Evolutionary conservation across 116 monocot genomes (phyloP).

Genomic region (Phalaenopsis hybrid): DNA sequence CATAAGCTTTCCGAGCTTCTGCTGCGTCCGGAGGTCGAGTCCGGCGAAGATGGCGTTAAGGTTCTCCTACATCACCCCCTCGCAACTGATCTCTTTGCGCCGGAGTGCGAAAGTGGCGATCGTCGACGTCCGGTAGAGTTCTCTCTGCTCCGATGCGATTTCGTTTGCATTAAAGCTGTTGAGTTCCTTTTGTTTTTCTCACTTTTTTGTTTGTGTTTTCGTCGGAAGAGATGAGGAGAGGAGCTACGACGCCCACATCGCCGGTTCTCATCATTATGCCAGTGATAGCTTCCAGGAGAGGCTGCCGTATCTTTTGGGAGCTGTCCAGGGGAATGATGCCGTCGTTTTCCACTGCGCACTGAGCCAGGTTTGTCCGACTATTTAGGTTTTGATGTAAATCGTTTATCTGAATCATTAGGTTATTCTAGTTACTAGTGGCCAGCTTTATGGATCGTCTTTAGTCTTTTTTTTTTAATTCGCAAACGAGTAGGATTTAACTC

Average conservation of each 20-base stretch:
- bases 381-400: too few relatives aligned
- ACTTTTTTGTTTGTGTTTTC: neutral
- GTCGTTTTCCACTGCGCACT: constrained; percentile 97
- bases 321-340: constrained; percentile 63
- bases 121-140: constrained; percentile 72
- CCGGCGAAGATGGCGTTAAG: constrained; percentile 35
- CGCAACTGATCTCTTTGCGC: constrained; percentile 46
- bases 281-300: constrained; percentile 56
- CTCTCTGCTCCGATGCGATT: neutral
- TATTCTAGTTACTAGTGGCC: too few relatives aligned
- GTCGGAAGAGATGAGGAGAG: constrained; percentile 81
- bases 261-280: constrained; percentile 71
- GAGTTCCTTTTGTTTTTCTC: neutral
- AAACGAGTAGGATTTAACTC: too few relatives aligned
- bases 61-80: constrained; percentile 53
- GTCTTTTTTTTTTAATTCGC: too few relatives aligned
- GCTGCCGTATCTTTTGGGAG: constrained; percentile 55
- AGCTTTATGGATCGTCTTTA: too few relatives aligned
- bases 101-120: constrained; percentile 52
- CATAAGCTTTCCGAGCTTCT: too few relatives aligned
- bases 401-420: too few relatives aligned
- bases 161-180: neutral
- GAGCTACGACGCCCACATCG: constrained; percentile 85
- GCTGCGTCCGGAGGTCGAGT: neutral
- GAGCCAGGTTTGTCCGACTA: constrained; percentile 46